A percentile compares a stretch with the other conserved stretches of the same genome.
Evolutionary conservation across 192 early-diverging fungal genomes (phyloP).

Genomic region (Linnemannia elongata): DNA sequence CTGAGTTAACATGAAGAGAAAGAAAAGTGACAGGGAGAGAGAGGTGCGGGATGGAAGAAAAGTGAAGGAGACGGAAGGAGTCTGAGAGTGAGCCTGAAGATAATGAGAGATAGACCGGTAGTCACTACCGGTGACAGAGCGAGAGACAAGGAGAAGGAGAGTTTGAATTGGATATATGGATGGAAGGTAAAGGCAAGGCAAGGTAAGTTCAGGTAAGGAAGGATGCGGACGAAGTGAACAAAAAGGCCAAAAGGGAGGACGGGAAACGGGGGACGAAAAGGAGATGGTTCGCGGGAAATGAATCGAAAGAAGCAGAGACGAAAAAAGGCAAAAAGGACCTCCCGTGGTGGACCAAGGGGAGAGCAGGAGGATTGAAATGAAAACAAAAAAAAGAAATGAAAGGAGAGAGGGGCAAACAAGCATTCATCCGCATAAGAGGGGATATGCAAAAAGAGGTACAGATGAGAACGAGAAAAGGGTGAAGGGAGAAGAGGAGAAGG

Average conservation of each 20-base stretch:
- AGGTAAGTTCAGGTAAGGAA: background rate
- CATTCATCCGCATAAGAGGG: background rate
- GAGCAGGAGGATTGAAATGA: background rate
- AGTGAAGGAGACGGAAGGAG: background rate
- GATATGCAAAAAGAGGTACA: background rate
- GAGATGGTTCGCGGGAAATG: background rate
- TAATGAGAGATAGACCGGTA: background rate
- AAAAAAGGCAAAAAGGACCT: background rate
- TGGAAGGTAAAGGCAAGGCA: background rate
- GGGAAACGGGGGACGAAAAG: background rate
- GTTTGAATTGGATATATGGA: background rate
- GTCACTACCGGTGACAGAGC: background rate
- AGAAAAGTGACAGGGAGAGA: background rate
- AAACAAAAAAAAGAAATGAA: conserved; percentile 7
- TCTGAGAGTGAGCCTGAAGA: background rate
- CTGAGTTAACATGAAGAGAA: background rate
- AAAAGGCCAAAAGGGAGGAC: background rate
- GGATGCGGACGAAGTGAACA: background rate
- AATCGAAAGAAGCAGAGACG: conserved; percentile 10
- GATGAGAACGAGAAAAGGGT: conserved; percentile 1
- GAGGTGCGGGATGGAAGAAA: background rate
- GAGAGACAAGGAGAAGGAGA: background rate
- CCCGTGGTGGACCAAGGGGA: background rate
- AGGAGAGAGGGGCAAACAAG: conserved; percentile 5
- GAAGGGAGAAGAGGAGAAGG: background rate